A percentile compares a stretch with the other conserved stretches of the same genome.
Conservation (phyloP, 2,329 filamentous ascomycete genomes). For the Endoconidiophora polonica region DNA sequence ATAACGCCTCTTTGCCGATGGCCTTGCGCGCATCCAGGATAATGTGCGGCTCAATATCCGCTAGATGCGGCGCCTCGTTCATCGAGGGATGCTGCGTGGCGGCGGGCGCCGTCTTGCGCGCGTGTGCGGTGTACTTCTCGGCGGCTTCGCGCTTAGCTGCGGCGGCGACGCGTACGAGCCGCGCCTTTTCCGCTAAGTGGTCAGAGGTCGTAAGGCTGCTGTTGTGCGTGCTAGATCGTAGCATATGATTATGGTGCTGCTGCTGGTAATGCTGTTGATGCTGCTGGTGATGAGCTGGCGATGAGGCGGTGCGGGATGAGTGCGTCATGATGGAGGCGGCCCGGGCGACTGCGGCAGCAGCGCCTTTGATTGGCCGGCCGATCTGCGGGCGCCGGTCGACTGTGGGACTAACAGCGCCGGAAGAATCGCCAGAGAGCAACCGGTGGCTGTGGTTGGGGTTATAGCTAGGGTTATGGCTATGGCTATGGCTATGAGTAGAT, state of each 20-base stretch:
- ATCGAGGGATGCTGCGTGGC: conserved; percentile 37
- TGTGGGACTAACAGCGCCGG: conserved; percentile 4
- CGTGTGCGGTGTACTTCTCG: conserved; percentile 38
- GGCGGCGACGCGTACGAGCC: conserved; percentile 39
- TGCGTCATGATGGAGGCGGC: conserved; percentile 9
- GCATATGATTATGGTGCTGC: background rate
- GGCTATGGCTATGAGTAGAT: background rate
- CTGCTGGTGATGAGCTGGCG: conserved; percentile 9
- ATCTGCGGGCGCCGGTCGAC: conserved; percentile 7
- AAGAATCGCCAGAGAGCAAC: background rate
- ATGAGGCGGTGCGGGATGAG: conserved; percentile 7
- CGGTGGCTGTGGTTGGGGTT: background rate
- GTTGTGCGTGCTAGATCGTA: conserved; percentile 2
- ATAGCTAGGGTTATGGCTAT: background rate
- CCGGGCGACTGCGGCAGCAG: conserved; percentile 13
- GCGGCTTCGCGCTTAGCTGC: conserved; percentile 38
- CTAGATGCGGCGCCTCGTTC: conserved; percentile 41
- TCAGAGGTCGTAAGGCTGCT: conserved; percentile 29
- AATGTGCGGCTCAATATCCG: conserved; percentile 42
- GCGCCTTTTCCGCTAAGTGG: conserved; percentile 43
- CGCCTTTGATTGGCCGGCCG: conserved; percentile 14
- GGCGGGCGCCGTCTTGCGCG: conserved; percentile 31
- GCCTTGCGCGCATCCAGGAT: conserved; percentile 67
- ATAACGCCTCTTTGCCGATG: conserved; percentile 61
- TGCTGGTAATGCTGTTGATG: conserved; percentile 10